A percentile compares a stretch with the other conserved stretches of the same genome.
phyloP scores from a whole-genome alignment of 768 basidiomycete species.

The Lactifluus piperatus region DNA sequence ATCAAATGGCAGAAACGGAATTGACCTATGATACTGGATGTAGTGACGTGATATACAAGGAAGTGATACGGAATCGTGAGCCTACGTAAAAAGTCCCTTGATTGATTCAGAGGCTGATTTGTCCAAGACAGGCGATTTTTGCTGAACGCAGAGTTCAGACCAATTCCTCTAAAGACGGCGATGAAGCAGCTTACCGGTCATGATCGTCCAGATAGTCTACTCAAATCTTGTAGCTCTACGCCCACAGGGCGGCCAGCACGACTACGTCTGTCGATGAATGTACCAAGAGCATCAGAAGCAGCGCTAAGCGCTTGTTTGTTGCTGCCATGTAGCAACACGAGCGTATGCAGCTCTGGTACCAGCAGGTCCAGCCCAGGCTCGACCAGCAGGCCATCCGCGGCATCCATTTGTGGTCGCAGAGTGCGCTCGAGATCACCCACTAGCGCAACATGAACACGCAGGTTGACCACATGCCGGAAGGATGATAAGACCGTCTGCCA shows the following conservation, averaged over 20 bases:
- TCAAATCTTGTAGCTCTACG: background rate
- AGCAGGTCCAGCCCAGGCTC: background rate
- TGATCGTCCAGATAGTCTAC: background rate
- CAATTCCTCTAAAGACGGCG: background rate
- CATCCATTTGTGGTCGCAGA: background rate
- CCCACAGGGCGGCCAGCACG: background rate
- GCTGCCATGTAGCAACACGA: slow-evolving; percentile 6
- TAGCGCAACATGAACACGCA: slow-evolving; percentile 5
- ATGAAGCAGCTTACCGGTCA: background rate
- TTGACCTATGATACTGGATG: background rate
- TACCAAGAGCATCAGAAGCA: background rate
- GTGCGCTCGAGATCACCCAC: background rate
- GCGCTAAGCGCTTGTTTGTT: background rate
- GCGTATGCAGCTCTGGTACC: background rate
- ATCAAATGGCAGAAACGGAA: background rate
- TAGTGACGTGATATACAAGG: background rate
- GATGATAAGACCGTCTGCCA: background rate
- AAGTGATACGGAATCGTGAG: background rate
- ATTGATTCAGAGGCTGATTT: background rate
- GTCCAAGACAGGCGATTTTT: background rate
- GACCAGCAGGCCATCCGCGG: background rate
- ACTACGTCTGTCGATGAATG: background rate
- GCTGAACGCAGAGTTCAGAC: background rate
- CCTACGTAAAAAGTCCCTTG: background rate
- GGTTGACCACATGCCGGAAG: background rate